These are phyloP conservation scores for Malus hybrid DNA, from an alignment of 331 rosid species.

Conservation along the genomic window DNA sequence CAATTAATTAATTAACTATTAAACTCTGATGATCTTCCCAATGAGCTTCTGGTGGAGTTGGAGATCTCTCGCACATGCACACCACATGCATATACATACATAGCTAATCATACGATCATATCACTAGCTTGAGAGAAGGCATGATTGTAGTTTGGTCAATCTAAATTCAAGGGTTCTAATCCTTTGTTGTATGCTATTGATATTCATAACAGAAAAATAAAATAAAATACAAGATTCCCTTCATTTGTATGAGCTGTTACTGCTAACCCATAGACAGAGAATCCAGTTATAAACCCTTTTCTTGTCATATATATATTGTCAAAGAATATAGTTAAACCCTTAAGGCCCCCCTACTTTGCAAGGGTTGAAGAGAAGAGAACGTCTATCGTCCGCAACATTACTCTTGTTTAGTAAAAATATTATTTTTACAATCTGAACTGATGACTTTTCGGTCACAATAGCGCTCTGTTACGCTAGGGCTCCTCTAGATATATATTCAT, in stretches of 20 bases:
- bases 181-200: neutral
- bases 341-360: too few species aligned
- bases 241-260: neutral
- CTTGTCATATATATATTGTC: too few species aligned
- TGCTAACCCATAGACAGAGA: neutral
- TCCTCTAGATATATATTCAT: too few species aligned
- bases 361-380: too few species aligned
- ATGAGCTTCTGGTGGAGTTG: neutral
- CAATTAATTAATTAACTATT: neutral
- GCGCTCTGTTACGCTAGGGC: too few species aligned
- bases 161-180: conserved; percentile 15
- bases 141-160: conserved; percentile 23
- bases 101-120: conserved; percentile 4
- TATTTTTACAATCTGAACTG: accelerated
- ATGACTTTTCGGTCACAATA: too few species aligned
- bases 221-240: neutral
- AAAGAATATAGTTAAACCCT: too few species aligned
- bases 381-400: too few species aligned
- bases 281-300: neutral
- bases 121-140: conserved; percentile 8
- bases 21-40: neutral
- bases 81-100: conserved; percentile 29
- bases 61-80: conserved; percentile 37
- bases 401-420: too few species aligned
- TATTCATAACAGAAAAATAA: neutral